Conservation (phyloP, 805 yeast genomes). For the Metschnikowia similis region DNA sequence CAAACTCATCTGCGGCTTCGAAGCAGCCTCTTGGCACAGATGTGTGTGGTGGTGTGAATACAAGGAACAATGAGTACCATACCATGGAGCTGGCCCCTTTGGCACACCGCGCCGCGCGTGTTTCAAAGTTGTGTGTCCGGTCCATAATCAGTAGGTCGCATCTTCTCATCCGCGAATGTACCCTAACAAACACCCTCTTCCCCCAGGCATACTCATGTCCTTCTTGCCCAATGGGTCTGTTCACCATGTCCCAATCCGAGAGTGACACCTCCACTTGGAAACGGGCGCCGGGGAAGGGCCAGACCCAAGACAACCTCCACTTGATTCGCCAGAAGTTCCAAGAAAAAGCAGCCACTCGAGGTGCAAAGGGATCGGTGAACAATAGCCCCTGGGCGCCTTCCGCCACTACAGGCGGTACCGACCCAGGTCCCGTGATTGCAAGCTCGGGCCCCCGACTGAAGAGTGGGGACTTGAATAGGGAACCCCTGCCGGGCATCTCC, state of each 20-base stretch:
- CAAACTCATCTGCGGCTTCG: not conserved
- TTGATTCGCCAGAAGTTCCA: not conserved
- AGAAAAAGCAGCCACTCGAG: not conserved
- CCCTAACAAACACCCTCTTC: not conserved
- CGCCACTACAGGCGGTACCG: not conserved
- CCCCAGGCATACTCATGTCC: not conserved
- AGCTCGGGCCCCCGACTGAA: no score
- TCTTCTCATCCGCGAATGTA: not conserved
- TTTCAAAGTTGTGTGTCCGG: not conserved
- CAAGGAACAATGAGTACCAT: not conserved
- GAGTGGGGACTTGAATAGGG: not conserved
- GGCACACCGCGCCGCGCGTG: not conserved
- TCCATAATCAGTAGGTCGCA: not conserved
- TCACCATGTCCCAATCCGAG: not conserved
- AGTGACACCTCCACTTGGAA: not conserved
- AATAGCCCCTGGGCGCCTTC: not conserved
- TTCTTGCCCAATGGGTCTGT: not conserved
- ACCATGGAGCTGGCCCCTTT: not conserved
- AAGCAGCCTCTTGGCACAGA: not conserved
- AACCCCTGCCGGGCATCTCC: not conserved
- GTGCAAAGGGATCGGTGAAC: not conserved
- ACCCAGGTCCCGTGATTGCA: no score
- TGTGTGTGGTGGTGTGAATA: not conserved
- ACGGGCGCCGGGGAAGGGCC: not conserved
- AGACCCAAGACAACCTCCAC: not conserved